These are phyloP conservation scores for Colletotrichum limetticola DNA, from an alignment of 2,329 filamentous ascomycete species.

Conservation along the genomic window DNA sequence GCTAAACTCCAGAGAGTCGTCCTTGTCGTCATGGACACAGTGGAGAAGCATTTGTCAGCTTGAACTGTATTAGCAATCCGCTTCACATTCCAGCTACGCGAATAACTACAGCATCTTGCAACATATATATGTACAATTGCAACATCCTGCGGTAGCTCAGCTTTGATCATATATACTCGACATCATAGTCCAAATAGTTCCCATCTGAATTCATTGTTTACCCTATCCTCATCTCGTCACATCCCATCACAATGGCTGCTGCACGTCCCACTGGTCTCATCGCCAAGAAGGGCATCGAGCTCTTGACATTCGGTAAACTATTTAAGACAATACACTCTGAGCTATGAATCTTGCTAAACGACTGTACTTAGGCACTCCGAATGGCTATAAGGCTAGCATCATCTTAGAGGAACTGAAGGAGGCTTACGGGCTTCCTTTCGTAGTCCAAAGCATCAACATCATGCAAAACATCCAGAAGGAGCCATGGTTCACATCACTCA, in stretches of 20 bases:
- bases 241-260: conserved; percentile 1
- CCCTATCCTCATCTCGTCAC: not conserved
- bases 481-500: conserved; percentile 71
- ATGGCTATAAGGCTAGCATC: conserved; percentile 68
- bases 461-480: conserved; percentile 73
- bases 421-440: conserved; percentile 67
- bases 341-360: conserved; percentile 22
- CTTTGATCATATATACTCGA: not conserved
- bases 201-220: not conserved
- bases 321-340: conserved; percentile 43
- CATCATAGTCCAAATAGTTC: not conserved
- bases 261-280: conserved; percentile 61
- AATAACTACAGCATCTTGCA: not conserved
- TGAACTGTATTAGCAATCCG: not conserved
- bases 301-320: conserved; percentile 60
- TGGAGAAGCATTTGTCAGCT: not conserved
- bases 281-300: conserved; percentile 72
- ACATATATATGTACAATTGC: not conserved
- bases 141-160: not conserved
- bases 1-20: not conserved
- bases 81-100: not conserved
- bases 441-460: conserved; percentile 68
- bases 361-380: conserved; percentile 55
- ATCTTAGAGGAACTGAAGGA: conserved; percentile 74
- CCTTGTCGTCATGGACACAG: not conserved